Percentiles rank a stretch among this genome's conserved stretches.
These are phyloP conservation scores for Oidium heveae DNA, from an alignment of 2,329 filamentous ascomycete species.

Conservation along the genomic window DNA sequence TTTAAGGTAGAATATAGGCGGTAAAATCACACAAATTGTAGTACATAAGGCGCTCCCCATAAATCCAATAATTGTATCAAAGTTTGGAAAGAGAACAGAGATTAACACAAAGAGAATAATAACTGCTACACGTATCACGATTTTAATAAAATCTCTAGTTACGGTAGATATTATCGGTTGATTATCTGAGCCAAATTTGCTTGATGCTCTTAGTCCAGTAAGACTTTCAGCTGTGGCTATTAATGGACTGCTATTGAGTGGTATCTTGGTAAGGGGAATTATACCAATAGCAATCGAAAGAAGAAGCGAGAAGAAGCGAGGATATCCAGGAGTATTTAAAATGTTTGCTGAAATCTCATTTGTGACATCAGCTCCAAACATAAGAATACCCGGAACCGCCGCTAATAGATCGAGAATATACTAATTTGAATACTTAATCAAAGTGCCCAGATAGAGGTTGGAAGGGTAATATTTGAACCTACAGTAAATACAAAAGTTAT, in stretches of 20 bases:
- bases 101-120: conserved; percentile 52
- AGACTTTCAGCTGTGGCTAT: conserved; percentile 65
- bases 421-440: conserved; percentile 15
- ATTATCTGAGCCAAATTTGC: conserved; percentile 20
- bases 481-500: conserved; percentile 70
- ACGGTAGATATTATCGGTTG: conserved; percentile 28
- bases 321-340: conserved; percentile 48
- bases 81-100: conserved; percentile 41
- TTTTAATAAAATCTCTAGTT: conserved; percentile 31
- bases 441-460: neutral
- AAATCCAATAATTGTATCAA: conserved; percentile 48
- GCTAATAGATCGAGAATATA: conserved; percentile 61
- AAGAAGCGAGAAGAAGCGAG: conserved; percentile 43
- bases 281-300: conserved; percentile 75
- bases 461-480: conserved; percentile 13
- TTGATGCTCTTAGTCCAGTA: conserved; percentile 29
- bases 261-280: conserved; percentile 89
- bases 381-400: conserved; percentile 62
- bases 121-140: conserved; percentile 36
- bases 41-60: conserved; percentile 81
- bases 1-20: conserved; percentile 71
- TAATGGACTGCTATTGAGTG: conserved; percentile 69
- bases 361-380: conserved; percentile 77
- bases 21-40: conserved; percentile 79
- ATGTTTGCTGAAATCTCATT: conserved; percentile 88